Conservation (phyloP, 257 asterid species). For the Nicotiana paniculata region DNA sequence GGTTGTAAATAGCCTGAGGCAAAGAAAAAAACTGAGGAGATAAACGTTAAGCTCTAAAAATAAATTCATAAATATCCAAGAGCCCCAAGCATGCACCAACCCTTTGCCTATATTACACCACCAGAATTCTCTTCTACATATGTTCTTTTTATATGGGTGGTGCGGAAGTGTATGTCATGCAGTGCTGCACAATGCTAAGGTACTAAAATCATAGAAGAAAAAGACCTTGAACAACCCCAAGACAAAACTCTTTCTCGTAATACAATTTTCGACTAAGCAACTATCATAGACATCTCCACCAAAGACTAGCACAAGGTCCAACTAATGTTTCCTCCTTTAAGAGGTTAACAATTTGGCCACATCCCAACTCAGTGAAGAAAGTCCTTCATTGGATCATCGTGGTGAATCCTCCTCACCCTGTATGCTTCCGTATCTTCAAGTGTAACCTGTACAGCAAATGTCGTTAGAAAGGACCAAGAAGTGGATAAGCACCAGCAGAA, state of each 20-base stretch:
- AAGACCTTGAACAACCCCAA: background rate
- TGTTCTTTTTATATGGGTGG: background rate
- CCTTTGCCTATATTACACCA: background rate
- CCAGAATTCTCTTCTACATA: background rate
- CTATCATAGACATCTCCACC: background rate
- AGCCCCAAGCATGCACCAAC: background rate
- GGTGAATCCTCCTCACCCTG: constrained; percentile 74
- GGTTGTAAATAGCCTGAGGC: background rate
- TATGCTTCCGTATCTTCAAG: constrained; percentile 77
- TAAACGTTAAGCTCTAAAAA: background rate
- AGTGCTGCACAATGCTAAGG: background rate
- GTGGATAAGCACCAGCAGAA: background rate
- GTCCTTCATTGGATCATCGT: constrained; percentile 83
- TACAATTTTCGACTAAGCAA: background rate
- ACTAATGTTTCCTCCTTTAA: background rate
- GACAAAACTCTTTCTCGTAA: background rate
- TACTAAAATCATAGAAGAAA: background rate
- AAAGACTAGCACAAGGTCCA: background rate
- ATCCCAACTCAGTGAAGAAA: constrained; percentile 36
- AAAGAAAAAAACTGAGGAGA: background rate
- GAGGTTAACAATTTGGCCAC: background rate
- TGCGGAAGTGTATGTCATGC: background rate
- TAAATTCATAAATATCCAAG: background rate
- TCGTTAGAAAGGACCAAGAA: constrained; percentile 3
- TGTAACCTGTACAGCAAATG: constrained; percentile 42